Percentiles rank a stretch among this genome's conserved stretches.
phyloP scores from a whole-genome alignment of 208 protist species.

The Trypanosoma vivax region DNA sequence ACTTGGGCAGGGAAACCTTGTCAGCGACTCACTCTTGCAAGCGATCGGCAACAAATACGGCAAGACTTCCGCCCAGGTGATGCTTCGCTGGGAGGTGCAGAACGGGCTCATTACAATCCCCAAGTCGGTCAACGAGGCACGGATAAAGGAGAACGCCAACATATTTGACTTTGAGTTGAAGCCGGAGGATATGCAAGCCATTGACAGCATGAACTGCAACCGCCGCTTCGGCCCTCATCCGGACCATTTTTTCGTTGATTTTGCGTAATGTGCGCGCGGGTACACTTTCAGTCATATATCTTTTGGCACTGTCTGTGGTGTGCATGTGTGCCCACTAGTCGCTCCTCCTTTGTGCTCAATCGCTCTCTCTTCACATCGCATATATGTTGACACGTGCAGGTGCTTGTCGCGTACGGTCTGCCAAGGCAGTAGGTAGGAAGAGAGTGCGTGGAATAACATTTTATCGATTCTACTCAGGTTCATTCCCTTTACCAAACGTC shows the following conservation, averaged over 20 bases:
- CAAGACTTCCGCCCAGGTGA: slow-evolving; percentile 48
- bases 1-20: slow-evolving; percentile 45
- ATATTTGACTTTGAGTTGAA: slow-evolving; percentile 60
- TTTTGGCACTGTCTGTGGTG: slow-evolving; percentile 7
- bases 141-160: slow-evolving; percentile 81
- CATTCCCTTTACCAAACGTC: no score
- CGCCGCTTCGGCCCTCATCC: slow-evolving; percentile 35
- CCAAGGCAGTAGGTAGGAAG: no score
- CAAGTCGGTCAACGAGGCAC: slow-evolving; percentile 68
- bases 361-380: no score
- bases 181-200: slow-evolving; percentile 42
- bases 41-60: slow-evolving; percentile 26
- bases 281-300: slow-evolving; percentile 11
- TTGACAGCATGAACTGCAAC: slow-evolving; percentile 43
- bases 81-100: slow-evolving; percentile 65
- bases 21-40: slow-evolving; percentile 17
- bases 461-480: no score
- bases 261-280: slow-evolving; percentile 11
- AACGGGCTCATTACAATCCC: slow-evolving; percentile 70
- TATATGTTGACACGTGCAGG: no score
- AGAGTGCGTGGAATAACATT: no score
- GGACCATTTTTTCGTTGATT: slow-evolving; percentile 27
- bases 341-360: no score
- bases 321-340: no score
- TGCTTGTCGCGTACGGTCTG: no score